A percentile compares a stretch with the other conserved stretches of the same genome.
Conservation (phyloP, 306 rosid species). For the Corylus heterophylla region DNA sequence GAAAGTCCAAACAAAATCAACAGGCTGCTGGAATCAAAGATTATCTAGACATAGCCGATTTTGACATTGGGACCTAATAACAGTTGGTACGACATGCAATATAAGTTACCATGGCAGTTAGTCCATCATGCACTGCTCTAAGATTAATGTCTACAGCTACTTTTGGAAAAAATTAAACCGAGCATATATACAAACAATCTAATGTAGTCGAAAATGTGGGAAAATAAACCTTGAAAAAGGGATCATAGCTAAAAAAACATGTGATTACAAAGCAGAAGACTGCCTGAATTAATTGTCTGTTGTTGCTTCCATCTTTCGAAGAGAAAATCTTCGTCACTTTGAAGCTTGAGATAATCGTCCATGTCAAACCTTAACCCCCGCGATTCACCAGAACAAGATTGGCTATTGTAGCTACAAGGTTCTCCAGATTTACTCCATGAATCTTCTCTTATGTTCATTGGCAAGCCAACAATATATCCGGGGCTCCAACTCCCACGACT, state of each 20-base stretch:
- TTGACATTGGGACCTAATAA: too few relatives aligned
- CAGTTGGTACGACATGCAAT: too few relatives aligned
- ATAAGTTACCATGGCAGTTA: not conserved
- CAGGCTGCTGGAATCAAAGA: too few relatives aligned
- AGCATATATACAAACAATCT: slow-evolving; percentile 37
- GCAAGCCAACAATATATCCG: slow-evolving; percentile 35
- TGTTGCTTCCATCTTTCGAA: slow-evolving; percentile 66
- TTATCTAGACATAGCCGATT: too few relatives aligned
- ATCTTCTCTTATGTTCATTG: slow-evolving; percentile 50
- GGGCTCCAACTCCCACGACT: slow-evolving; percentile 97
- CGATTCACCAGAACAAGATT: slow-evolving; percentile 39
- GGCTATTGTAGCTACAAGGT: slow-evolving; percentile 26
- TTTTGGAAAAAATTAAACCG: not conserved
- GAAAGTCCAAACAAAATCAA: too few relatives aligned
- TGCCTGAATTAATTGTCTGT: slow-evolving; percentile 61
- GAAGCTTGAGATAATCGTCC: slow-evolving; percentile 63
- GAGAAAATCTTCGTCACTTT: slow-evolving; percentile 62
- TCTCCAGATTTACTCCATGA: slow-evolving; percentile 39
- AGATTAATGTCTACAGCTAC: not conserved
- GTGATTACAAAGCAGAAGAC: slow-evolving; percentile 60
- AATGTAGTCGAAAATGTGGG: not conserved
- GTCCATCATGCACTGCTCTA: not conserved
- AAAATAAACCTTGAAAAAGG: slow-evolving; percentile 6
- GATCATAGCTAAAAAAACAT: slow-evolving; percentile 44
- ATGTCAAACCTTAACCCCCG: slow-evolving; percentile 52